Conservation (phyloP, 2,329 filamentous ascomycete species). For the Diaporthe australafricana region DNA sequence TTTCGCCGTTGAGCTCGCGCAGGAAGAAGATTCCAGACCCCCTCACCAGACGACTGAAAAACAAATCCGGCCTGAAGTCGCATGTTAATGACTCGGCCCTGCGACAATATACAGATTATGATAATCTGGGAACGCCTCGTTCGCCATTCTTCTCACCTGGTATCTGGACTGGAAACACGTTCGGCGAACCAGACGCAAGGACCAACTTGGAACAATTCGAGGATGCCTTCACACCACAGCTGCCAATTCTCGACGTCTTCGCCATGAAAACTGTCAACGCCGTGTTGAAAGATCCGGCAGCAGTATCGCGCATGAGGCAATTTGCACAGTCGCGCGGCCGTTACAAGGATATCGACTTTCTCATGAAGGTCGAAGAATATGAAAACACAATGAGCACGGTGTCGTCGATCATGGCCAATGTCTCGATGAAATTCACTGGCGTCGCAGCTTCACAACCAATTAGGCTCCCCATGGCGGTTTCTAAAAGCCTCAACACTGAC, state of each 20-base stretch:
- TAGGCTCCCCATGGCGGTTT: conserved; percentile 19
- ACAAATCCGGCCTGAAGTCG: conserved; percentile 10
- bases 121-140: conserved; percentile 16
- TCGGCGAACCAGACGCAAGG: conserved; percentile 27
- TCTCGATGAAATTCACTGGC: conserved; percentile 27
- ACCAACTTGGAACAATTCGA: conserved; percentile 28
- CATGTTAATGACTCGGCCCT: conserved; percentile 22
- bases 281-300: conserved; percentile 19
- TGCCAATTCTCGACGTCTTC: conserved; percentile 32
- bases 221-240: neutral
- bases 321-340: conserved; percentile 21
- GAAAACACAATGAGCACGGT: conserved; percentile 7
- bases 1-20: neutral
- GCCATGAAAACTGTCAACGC: conserved; percentile 27
- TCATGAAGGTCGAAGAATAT: conserved; percentile 27
- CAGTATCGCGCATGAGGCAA: conserved; percentile 18
- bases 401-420: neutral
- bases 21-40: conserved; percentile 24
- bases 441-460: conserved; percentile 24
- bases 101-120: conserved; percentile 33
- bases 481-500: conserved; percentile 18
- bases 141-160: conserved; percentile 10
- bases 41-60: conserved; percentile 2
- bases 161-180: conserved; percentile 13
- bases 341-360: conserved; percentile 31